phyloP scores from a whole-genome alignment of 2,329 filamentous ascomycete genomes.

The Colletotrichum kahawae region DNA sequence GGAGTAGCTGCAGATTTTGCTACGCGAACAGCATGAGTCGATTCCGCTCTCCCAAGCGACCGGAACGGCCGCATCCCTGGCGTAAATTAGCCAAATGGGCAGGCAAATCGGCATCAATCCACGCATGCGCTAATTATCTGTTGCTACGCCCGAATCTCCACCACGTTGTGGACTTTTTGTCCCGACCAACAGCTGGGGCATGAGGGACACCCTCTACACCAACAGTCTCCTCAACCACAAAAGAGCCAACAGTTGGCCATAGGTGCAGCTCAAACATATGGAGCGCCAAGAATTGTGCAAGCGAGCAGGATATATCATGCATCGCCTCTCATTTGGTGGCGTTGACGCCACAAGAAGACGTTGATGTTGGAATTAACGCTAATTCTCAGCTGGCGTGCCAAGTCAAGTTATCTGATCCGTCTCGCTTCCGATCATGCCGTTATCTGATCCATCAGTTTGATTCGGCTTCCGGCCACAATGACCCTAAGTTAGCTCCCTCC shows the following conservation, averaged over 20 bases:
- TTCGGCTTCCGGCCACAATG: neutral
- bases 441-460: constrained; percentile 15
- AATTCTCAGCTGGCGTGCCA: neutral
- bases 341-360: neutral
- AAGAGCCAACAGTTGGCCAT: neutral
- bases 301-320: neutral
- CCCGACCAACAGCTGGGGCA: neutral
- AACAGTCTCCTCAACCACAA: neutral
- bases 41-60: neutral
- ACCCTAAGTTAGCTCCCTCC: neutral
- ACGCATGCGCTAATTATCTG: neutral
- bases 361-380: neutral
- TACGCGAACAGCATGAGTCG: neutral
- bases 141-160: neutral
- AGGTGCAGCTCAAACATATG: neutral
- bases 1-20: neutral
- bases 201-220: neutral
- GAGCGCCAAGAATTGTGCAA: neutral
- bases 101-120: neutral
- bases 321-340: neutral
- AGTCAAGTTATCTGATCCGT: constrained; percentile 13
- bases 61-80: neutral
- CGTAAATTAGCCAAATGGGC: neutral
- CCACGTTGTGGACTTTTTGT: neutral
- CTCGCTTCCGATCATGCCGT: neutral